These are phyloP conservation scores for Solanum phureja DNA, from an alignment of 257 asterid genomes.

Conservation along the genomic window DNA sequence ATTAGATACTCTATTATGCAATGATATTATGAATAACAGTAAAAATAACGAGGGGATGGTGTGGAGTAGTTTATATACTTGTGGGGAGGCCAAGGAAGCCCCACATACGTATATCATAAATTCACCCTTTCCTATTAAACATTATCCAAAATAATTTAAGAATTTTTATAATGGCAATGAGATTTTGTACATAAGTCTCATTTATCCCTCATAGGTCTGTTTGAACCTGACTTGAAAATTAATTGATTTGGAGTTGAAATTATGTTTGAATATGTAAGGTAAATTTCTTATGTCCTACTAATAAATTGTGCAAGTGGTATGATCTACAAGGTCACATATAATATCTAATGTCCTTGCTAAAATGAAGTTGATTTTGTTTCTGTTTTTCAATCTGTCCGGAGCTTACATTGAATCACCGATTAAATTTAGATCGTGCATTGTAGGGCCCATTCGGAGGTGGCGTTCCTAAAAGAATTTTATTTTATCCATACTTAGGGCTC, in stretches of 20 bases:
- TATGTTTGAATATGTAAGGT: no score
- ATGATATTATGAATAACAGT: neutral
- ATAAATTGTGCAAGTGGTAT: neutral
- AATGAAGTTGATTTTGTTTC: neutral
- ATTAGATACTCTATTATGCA: neutral
- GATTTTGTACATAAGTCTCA: neutral
- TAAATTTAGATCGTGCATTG: neutral
- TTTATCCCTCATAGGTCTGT: neutral
- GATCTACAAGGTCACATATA: neutral
- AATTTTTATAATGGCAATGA: neutral
- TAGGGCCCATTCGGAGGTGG: fast-evolving
- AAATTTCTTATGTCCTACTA: no score
- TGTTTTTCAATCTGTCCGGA: fast-evolving
- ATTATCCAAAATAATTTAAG: neutral
- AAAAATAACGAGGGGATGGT: neutral
- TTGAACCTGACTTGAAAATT: neutral
- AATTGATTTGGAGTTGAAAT: no score
- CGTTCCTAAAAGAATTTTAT: fast-evolving
- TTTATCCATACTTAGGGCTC: fast-evolving
- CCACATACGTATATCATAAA: neutral
- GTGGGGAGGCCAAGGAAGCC: neutral
- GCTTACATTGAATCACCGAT: no score
- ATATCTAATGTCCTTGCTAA: neutral
- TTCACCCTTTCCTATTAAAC: neutral
- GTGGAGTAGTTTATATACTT: neutral